A percentile compares a stretch with the other conserved stretches of the same genome.
phyloP scores from a whole-genome alignment of 2,329 filamentous ascomycete species.

The Pyrenochaeta sp. region DNA sequence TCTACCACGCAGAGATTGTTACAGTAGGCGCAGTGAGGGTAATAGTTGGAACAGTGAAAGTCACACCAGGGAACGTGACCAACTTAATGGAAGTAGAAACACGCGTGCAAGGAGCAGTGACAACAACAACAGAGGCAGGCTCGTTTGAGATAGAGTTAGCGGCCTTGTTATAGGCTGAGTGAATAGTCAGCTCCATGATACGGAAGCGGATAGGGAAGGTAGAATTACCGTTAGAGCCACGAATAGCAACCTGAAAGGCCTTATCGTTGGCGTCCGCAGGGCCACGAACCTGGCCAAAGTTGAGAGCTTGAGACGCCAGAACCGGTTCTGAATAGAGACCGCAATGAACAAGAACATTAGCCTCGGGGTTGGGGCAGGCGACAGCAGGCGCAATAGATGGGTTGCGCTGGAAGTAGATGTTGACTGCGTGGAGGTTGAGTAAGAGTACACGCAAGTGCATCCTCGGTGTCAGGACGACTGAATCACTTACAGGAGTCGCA shows the following conservation, averaged over 20 bases:
- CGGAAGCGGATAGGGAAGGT: too few relatives aligned
- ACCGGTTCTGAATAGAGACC: constrained; percentile 17
- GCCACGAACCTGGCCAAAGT: constrained; percentile 15
- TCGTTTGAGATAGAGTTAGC: too few relatives aligned
- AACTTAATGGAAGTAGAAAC: too few relatives aligned
- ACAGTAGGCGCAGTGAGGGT: too few relatives aligned
- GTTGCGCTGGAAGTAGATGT: constrained; percentile 28
- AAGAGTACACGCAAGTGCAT: background rate
- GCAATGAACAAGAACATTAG: constrained; percentile 18
- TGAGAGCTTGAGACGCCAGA: constrained; percentile 5
- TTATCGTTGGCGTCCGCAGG: constrained; percentile 15
- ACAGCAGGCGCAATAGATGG: constrained; percentile 14
- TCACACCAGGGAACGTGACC: too few relatives aligned
- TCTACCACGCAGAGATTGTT: too few relatives aligned
- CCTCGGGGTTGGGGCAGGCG: constrained; percentile 24
- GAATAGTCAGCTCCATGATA: too few relatives aligned
- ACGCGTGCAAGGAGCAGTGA: too few relatives aligned
- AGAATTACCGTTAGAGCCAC: constrained; percentile 24
- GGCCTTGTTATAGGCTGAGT: too few relatives aligned
- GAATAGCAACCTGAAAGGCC: constrained; percentile 15
- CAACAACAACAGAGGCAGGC: too few relatives aligned
- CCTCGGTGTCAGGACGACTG: too few relatives aligned
- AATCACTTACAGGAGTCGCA: constrained; percentile 15
- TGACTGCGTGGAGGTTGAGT: constrained; percentile 16
- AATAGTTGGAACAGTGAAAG: too few relatives aligned